Evolutionary conservation across 2,329 filamentous ascomycete species (phyloP).

Genomic region (Cryphonectria parasitica): DNA sequence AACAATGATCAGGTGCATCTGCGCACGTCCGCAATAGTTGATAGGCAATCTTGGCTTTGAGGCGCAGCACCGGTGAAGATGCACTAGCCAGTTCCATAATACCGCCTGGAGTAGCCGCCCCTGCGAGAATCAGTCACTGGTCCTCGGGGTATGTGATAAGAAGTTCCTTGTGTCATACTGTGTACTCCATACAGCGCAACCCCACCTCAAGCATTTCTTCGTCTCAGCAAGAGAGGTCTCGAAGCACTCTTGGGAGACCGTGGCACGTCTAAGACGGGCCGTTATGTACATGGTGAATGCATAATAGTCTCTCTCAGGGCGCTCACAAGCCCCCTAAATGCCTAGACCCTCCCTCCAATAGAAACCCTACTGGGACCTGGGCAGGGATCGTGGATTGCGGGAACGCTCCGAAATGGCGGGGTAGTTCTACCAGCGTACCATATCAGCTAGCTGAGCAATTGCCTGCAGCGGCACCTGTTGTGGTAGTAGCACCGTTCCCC

Average conservation of each 20-base stretch:
- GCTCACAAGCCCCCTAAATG: background rate
- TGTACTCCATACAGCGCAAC: background rate
- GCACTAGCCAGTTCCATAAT: background rate
- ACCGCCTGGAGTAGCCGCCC: background rate
- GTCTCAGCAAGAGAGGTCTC: background rate
- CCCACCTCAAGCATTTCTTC: background rate
- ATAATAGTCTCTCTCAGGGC: background rate
- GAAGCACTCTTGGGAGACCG: background rate
- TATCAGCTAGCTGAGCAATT: background rate
- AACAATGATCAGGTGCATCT: background rate
- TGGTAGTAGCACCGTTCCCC: background rate
- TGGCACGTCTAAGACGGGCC: background rate
- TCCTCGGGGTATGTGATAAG: background rate
- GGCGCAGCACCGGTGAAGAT: constrained; percentile 3
- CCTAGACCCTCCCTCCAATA: background rate
- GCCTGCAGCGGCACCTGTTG: background rate
- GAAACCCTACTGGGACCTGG: background rate
- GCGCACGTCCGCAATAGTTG: background rate
- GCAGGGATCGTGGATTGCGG: constrained; percentile 10
- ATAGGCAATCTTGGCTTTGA: constrained; percentile 3
- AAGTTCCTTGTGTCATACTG: background rate
- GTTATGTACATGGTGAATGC: background rate
- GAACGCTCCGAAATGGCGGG: constrained; percentile 16
- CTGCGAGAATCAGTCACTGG: background rate
- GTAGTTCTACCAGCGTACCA: background rate